These are phyloP conservation scores for Fistulifera solaris DNA, from an alignment of 108 stramenopile genomes.

Conservation along the genomic window DNA sequence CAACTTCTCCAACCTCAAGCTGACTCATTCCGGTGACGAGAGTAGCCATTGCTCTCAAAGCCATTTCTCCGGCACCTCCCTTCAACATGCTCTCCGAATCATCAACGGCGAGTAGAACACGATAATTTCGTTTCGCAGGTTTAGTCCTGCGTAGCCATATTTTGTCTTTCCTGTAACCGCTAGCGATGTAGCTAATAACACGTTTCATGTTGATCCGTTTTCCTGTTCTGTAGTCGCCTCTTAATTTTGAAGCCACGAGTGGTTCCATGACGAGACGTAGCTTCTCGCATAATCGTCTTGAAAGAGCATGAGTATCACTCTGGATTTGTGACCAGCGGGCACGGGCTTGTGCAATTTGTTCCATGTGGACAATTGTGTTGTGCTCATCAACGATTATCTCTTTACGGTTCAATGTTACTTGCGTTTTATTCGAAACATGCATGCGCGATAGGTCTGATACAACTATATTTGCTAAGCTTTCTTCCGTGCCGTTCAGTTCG, in stretches of 20 bases:
- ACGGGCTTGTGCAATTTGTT: slow-evolving; percentile 42
- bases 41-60: slow-evolving; percentile 84
- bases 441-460: slow-evolving; percentile 38
- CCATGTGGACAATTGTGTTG: not conserved
- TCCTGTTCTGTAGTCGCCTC: slow-evolving; percentile 96
- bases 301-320: slow-evolving; percentile 64
- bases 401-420: not conserved
- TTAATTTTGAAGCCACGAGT: slow-evolving; percentile 88
- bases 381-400: slow-evolving; percentile 21
- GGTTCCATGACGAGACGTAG: slow-evolving; percentile 95
- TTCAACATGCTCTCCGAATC: slow-evolving; percentile 95
- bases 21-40: slow-evolving; percentile 88
- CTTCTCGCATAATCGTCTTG: slow-evolving; percentile 94
- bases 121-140: slow-evolving; percentile 95
- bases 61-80: slow-evolving; percentile 85
- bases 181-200: slow-evolving; percentile 98
- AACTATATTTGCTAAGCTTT: slow-evolving; percentile 13
- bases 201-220: slow-evolving; percentile 98
- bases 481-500: not conserved
- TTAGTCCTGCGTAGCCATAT: slow-evolving; percentile 99
- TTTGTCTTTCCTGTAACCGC: slow-evolving; percentile 96
- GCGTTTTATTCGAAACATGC: slow-evolving; percentile 14
- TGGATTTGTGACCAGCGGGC: slow-evolving; percentile 56
- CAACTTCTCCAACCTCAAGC: slow-evolving; percentile 92
- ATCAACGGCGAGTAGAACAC: slow-evolving; percentile 93